A percentile compares a stretch with the other conserved stretches of the same genome.
Conservation (phyloP, 2,329 filamentous ascomycete species). For the Didymella glomerata region DNA sequence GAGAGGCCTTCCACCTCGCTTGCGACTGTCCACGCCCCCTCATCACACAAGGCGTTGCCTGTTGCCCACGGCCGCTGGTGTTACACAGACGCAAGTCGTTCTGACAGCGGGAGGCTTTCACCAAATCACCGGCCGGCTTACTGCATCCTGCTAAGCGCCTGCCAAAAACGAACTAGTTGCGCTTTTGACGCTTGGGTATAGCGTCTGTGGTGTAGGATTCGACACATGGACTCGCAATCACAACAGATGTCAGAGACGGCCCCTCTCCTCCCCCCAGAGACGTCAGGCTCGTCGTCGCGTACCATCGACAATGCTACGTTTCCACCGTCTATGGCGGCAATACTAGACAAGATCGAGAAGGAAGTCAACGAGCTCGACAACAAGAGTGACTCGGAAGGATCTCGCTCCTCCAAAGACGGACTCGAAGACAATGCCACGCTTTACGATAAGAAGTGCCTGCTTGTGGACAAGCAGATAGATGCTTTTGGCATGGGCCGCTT, state of each 20-base stretch:
- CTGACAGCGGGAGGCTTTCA: slow-evolving; percentile 20
- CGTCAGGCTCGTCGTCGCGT: slow-evolving; percentile 11
- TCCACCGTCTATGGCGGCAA: slow-evolving; percentile 18
- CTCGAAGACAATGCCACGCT: slow-evolving; percentile 31
- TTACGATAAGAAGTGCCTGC: slow-evolving; percentile 56
- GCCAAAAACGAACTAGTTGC: slow-evolving; percentile 10
- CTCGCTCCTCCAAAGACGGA: background rate
- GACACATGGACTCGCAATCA: slow-evolving; percentile 1
- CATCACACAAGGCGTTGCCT: background rate
- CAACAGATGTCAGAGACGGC: slow-evolving; percentile 16
- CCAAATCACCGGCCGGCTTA: slow-evolving; percentile 12
- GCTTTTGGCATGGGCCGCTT: slow-evolving; percentile 62
- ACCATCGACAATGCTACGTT: slow-evolving; percentile 9
- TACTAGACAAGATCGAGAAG: slow-evolving; percentile 20
- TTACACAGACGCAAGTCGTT: slow-evolving; percentile 6
- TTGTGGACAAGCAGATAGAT: slow-evolving; percentile 61
- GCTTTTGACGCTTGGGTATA: slow-evolving; percentile 1
- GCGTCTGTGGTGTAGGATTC: background rate
- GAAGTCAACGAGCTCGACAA: slow-evolving; percentile 20
- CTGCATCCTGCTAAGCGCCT: slow-evolving; percentile 16
- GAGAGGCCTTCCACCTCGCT: background rate
- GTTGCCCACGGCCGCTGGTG: slow-evolving; percentile 2
- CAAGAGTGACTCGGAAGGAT: slow-evolving; percentile 1
- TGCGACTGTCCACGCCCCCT: background rate
- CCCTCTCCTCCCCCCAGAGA: slow-evolving; percentile 12